These are phyloP conservation scores for Phascolomyces articulosus DNA, from an alignment of 371 early-diverging fungal species.

Conservation along the genomic window DNA sequence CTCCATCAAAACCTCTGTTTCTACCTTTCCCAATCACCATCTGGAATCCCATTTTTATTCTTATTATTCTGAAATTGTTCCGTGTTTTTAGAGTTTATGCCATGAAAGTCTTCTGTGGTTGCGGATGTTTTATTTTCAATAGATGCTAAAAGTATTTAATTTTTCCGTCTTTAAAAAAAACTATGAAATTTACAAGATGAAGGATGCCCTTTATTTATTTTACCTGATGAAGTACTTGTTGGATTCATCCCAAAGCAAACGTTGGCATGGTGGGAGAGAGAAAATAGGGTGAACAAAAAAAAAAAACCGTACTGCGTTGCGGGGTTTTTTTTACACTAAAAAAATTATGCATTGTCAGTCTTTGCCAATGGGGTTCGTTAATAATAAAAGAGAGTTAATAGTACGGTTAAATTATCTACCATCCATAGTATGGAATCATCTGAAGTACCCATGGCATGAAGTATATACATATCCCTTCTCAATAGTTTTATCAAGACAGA, in stretches of 20 bases:
- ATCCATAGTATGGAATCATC: no score
- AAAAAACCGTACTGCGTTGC: neutral
- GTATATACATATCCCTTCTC: no score
- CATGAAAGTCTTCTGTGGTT: neutral
- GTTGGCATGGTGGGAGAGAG: neutral
- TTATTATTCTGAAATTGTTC: no score
- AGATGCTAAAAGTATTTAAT: neutral
- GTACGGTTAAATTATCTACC: no score
- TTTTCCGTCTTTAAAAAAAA: neutral
- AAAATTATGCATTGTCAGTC: no score
- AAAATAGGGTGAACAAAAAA: neutral
- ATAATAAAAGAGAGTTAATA: no score
- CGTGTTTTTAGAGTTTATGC: neutral
- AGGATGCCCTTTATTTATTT: neutral
- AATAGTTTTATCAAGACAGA: no score
- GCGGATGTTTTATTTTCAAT: neutral
- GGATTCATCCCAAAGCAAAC: neutral
- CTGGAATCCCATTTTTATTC: no score
- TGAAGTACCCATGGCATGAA: no score
- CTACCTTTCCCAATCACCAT: no score
- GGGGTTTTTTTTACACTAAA: neutral
- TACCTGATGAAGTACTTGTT: constrained; percentile 6
- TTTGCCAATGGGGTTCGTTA: no score
- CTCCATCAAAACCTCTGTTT: neutral
- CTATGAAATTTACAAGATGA: no score